These are phyloP conservation scores for Amanita pallidorosea DNA, from an alignment of 768 basidiomycete species.

Conservation along the genomic window DNA sequence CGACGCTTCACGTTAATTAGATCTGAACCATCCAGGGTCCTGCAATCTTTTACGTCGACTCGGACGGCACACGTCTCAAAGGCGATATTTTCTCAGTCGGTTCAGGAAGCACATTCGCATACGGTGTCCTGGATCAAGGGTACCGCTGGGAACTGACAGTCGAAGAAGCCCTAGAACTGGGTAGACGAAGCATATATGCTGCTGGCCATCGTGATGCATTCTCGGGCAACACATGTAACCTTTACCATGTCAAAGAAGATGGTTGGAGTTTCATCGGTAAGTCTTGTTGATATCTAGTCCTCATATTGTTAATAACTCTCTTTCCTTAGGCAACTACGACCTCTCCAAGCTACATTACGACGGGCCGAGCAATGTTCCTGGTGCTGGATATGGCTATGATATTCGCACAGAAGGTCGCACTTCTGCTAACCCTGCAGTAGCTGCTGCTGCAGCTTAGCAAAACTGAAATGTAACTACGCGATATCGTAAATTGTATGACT, in stretches of 20 bases:
- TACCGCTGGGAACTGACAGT: constrained; percentile 89
- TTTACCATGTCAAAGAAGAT: constrained; percentile 90
- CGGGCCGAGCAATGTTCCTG: constrained; percentile 58
- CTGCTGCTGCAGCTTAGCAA: constrained; percentile 13
- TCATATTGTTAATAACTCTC: neutral
- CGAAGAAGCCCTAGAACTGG: constrained; percentile 92
- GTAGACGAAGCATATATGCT: constrained; percentile 87
- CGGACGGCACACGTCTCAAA: constrained; percentile 90
- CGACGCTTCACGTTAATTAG: neutral
- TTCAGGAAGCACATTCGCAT: constrained; percentile 97
- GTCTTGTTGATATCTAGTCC: constrained; percentile 13
- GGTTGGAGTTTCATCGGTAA: constrained; percentile 95
- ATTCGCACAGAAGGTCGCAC: constrained; percentile 49
- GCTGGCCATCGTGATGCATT: constrained; percentile 95
- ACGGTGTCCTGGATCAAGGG: constrained; percentile 95
- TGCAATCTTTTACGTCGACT: constrained; percentile 94
- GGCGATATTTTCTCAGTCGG: constrained; percentile 99
- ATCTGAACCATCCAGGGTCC: constrained; percentile 52
- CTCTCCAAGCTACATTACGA: constrained; percentile 87
- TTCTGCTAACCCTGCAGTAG: constrained; percentile 34
- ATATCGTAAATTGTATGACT: too few species aligned
- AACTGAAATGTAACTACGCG: too few species aligned
- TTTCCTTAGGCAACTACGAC: constrained; percentile 76
- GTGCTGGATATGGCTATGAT: constrained; percentile 75
- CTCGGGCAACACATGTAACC: constrained; percentile 92